Percentiles rank a stretch among this genome's conserved stretches.
These are phyloP conservation scores for Clavariopsis aquatica DNA, from an alignment of 495 filamentous ascomycete species.

Conservation along the genomic window DNA sequence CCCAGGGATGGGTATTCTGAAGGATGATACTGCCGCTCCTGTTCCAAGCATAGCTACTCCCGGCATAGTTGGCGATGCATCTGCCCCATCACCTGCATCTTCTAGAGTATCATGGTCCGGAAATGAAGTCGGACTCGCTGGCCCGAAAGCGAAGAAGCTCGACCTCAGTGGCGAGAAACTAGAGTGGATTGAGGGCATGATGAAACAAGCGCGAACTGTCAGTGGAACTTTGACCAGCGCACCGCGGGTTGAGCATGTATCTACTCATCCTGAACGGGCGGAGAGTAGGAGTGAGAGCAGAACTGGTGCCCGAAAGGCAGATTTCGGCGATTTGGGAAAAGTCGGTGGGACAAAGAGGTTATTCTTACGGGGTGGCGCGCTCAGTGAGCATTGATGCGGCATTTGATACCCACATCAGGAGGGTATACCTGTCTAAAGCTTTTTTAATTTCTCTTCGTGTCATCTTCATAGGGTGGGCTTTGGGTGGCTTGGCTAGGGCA, in stretches of 20 bases:
- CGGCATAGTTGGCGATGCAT: conserved; percentile 31
- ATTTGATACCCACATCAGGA: neutral
- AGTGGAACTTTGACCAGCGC: conserved; percentile 11
- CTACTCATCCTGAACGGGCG: conserved; percentile 10
- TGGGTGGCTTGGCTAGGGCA: neutral
- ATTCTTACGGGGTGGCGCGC: conserved; percentile 31
- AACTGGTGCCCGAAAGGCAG: conserved; percentile 9
- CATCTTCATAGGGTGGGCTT: neutral
- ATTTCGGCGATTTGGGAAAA: conserved; percentile 42
- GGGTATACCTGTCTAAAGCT: neutral
- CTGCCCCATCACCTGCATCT: conserved; percentile 48
- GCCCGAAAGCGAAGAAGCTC: conserved; percentile 58
- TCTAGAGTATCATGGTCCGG: conserved; percentile 56
- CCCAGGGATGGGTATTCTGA: neutral
- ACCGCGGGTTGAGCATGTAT: conserved; percentile 1
- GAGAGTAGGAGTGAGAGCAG: conserved; percentile 21
- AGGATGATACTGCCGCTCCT: conserved; percentile 5
- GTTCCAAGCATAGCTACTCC: conserved; percentile 39
- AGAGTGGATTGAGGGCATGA: conserved; percentile 73
- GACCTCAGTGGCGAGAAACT: conserved; percentile 64
- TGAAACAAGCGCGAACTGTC: conserved; percentile 52
- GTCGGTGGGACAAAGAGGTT: conserved; percentile 44
- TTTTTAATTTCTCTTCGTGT: neutral
- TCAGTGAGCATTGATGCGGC: neutral
- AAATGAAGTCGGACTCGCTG: conserved; percentile 65